A percentile compares a stretch with the other conserved stretches of the same genome.
phyloP scores from a whole-genome alignment of 73 alveolate genomes.

The Tetrahymena thermophila region DNA sequence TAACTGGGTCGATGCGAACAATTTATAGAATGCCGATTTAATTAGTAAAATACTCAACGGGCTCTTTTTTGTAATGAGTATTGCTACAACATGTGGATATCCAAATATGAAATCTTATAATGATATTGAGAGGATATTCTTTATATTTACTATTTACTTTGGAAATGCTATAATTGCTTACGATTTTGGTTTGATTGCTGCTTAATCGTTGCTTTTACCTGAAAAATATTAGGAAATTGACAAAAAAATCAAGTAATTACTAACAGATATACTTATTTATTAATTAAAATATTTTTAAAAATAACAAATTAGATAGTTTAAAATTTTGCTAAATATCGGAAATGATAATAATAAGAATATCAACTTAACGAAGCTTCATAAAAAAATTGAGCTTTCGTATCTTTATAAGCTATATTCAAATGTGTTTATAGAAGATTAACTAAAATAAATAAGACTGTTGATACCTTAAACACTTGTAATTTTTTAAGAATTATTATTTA shows the following conservation, averaged over 20 bases:
- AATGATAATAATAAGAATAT: background rate
- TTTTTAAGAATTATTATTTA: too few relatives aligned
- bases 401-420: background rate
- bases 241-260: background rate
- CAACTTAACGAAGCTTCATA: background rate
- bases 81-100: background rate
- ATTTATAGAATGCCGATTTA: background rate
- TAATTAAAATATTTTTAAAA: background rate
- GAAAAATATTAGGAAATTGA: background rate
- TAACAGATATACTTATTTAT: too few relatives aligned
- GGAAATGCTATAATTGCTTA: background rate
- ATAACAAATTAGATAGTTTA: background rate
- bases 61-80: background rate
- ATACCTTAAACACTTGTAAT: background rate
- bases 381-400: background rate
- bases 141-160: background rate
- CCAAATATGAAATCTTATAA: background rate
- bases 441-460: background rate
- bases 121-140: background rate
- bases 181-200: background rate
- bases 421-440: background rate
- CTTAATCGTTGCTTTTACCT: background rate
- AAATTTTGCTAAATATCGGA: background rate
- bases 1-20: background rate
- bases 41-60: background rate